Percentiles rank a stretch among this genome's conserved stretches.
Evolutionary conservation across 2,329 filamentous ascomycete genomes (phyloP).

Genomic region (Boeremia exigua): DNA sequence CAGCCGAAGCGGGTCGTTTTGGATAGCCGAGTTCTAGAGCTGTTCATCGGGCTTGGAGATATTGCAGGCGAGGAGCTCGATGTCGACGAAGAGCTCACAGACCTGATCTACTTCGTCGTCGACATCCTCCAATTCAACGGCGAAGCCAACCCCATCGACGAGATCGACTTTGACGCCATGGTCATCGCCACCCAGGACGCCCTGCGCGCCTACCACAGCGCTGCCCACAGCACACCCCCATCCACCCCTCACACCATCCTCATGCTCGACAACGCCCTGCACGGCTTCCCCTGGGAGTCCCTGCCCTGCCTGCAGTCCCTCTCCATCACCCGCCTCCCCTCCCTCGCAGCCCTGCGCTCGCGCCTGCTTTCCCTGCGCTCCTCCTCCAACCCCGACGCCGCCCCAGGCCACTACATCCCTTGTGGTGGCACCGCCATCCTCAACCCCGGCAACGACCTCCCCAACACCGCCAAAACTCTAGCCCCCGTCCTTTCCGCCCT

Average conservation of each 20-base stretch:
- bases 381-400: constrained; percentile 9
- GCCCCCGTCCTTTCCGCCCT: constrained; percentile 65
- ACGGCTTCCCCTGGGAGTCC: constrained; percentile 95
- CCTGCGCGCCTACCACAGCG: constrained; percentile 75
- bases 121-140: constrained; percentile 97
- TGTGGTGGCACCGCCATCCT: constrained; percentile 76
- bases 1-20: constrained; percentile 59
- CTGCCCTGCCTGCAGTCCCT: constrained; percentile 80
- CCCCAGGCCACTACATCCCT: constrained; percentile 56
- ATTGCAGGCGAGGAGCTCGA: constrained; percentile 71
- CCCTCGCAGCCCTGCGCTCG: constrained; percentile 79
- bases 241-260: constrained; percentile 75
- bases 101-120: constrained; percentile 93
- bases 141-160: constrained; percentile 94
- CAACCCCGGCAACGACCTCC: constrained; percentile 86
- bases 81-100: constrained; percentile 86
- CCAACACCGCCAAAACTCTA: constrained; percentile 79
- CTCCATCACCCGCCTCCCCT: constrained; percentile 87
- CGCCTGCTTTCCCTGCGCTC: constrained; percentile 67
- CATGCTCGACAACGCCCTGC: constrained; percentile 88
- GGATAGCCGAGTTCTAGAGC: constrained; percentile 75
- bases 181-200: constrained; percentile 87
- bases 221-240: constrained; percentile 46
- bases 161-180: constrained; percentile 94
- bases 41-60: constrained; percentile 86